Evolutionary conservation across 306 rosid species (phyloP).

Genomic region (Vigna unguiculata): DNA sequence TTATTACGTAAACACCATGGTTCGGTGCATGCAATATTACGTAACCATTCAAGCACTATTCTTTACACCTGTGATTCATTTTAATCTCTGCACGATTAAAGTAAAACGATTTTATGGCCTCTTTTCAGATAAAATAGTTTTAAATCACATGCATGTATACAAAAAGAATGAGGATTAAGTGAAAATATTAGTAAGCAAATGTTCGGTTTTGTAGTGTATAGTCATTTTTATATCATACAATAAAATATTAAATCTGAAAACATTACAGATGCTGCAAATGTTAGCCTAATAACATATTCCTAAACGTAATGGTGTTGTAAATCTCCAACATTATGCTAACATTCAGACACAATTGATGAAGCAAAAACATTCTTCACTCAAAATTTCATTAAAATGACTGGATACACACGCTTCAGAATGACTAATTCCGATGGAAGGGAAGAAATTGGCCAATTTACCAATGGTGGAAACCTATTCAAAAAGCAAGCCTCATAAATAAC

Average conservation of each 20-base stretch:
- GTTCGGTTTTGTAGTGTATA: not conserved
- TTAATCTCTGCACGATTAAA: not conserved
- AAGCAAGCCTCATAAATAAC: conserved; percentile 47
- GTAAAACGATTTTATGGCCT: not conserved
- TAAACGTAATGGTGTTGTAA: not conserved
- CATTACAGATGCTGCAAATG: not conserved
- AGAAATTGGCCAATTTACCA: conserved; percentile 35
- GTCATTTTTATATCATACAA: not conserved
- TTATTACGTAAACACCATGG: not conserved
- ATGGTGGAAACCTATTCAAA: conserved; percentile 48
- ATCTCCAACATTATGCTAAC: not conserved
- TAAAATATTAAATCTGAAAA: not conserved
- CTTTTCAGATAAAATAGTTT: not conserved
- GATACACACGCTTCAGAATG: conserved; percentile 36
- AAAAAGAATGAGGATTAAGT: not conserved
- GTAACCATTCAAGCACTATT: not conserved
- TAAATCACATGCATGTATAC: not conserved
- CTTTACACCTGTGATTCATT: not conserved
- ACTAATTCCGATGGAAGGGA: conserved; percentile 43
- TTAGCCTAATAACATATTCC: not conserved
- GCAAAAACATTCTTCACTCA: conserved; percentile 17
- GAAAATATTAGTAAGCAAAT: not conserved
- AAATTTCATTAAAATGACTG: conserved; percentile 29
- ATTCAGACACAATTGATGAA: not conserved
- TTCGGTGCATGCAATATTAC: not conserved